Percentiles rank a stretch among this genome's conserved stretches.
Conservation (phyloP, 2,329 filamentous ascomycete genomes). For the Exophiala sp. region DNA sequence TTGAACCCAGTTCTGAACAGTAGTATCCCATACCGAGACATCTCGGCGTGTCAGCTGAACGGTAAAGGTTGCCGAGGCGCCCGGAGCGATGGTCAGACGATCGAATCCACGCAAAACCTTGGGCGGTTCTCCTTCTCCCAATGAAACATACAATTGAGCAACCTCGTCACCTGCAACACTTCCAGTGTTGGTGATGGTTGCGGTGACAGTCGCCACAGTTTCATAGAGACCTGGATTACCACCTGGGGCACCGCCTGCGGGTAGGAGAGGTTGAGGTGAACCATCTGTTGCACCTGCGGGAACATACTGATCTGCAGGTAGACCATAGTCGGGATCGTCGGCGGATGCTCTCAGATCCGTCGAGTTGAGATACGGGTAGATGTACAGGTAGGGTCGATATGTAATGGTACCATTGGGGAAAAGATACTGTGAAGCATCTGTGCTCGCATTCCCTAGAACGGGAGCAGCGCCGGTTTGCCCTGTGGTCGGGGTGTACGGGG, state of each 20-base stretch:
- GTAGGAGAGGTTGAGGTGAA: constrained; percentile 50
- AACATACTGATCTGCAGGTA: constrained; percentile 45
- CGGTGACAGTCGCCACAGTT: constrained; percentile 44
- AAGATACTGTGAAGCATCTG: constrained; percentile 48
- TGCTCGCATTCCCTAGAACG: constrained; percentile 45
- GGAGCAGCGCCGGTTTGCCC: constrained; percentile 52
- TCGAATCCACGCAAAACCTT: constrained; percentile 73
- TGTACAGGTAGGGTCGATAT: constrained; percentile 49
- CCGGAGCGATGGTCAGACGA: constrained; percentile 64
- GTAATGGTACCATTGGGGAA: constrained; percentile 48
- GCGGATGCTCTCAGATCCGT: constrained; percentile 50
- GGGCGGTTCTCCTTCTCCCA: constrained; percentile 68
- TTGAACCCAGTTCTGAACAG: constrained; percentile 75
- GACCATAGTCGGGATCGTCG: constrained; percentile 50
- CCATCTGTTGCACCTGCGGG: constrained; percentile 48
- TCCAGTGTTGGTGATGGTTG: constrained; percentile 49
- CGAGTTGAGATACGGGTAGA: constrained; percentile 60
- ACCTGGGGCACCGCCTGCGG: constrained; percentile 54
- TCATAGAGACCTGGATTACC: constrained; percentile 54
- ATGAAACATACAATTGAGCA: constrained; percentile 62
- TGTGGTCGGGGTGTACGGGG: constrained; percentile 48
- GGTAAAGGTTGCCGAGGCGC: constrained; percentile 60
- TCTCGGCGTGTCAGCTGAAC: constrained; percentile 71
- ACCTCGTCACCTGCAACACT: constrained; percentile 47
- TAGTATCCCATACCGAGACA: constrained; percentile 77